Evolutionary conservation across 352 stramenopile species (phyloP), one percentile per base, ranked within the genome.

Genomic region (Blastocystis sp.): DNA sequence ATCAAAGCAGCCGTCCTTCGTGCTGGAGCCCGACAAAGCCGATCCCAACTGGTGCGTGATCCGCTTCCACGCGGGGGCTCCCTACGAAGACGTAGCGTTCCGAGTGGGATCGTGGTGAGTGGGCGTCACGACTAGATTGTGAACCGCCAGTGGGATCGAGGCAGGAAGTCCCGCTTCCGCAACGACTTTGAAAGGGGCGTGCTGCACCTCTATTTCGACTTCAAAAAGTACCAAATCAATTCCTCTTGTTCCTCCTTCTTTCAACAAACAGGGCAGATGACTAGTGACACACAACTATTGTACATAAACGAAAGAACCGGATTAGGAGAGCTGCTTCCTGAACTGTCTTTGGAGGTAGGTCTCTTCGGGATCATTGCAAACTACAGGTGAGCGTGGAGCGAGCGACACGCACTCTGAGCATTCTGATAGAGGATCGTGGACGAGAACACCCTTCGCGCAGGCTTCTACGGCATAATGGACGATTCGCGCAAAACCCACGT

Each of bases 21-120:
- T 95, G 39, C 82, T 99, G 89, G 96, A 99, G 91, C 94, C 94
- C 70, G 93, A 95, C 13, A 96, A 96, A 89, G 94, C 95, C 45
- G 90, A 92, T 63, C 94, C 95, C 59, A 92, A 98, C 35, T 99
- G 99, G 91, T 98, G 95, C 92, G 98, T 99, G 91, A 95, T 99
- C 35, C 95, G 97, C 67, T 99, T 99, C 92, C 95, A 94, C 45
- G 97, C 96, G 19, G 97, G 97, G 0, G 95, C 97, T 37, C 97
- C 97, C 0, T 99, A 99, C 93, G 95, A 99, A 91, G 97, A 99
- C 92, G 95, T 99, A 88, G 97, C 97, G 0, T 99, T 99, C 92
- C 98, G 67, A 60, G 79, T 89, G 21, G 26, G 50, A 51, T 78
- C 9, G n/a, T 16, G 50, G 3, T 19, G 26, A 31, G 3, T 26